phyloP scores from a whole-genome alignment of 352 stramenopile species.

The Thalassiosira pacifica region DNA sequence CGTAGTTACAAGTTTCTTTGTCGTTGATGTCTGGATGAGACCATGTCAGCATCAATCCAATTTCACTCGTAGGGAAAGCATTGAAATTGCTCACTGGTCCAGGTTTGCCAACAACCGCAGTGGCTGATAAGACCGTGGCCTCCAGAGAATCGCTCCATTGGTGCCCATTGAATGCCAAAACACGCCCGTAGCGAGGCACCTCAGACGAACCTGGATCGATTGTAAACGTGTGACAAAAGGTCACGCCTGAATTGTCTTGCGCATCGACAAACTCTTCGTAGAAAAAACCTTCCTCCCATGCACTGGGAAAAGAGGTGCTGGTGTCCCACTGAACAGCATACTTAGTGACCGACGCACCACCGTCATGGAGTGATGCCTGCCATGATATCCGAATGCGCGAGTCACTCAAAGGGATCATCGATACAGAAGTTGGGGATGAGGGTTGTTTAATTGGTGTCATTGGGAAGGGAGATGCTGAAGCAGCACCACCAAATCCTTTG shows the following conservation, averaged over 20 bases:
- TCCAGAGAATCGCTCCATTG: conserved; percentile 81
- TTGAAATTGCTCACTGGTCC: conserved; percentile 62
- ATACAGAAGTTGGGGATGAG: conserved; percentile 71
- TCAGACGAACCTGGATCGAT: conserved; percentile 76
- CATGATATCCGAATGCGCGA: conserved; percentile 91
- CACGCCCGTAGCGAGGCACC: conserved; percentile 90
- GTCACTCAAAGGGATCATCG: conserved; percentile 89
- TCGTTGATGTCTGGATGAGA: conserved; percentile 85
- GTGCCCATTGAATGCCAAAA: conserved; percentile 93
- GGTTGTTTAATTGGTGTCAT: conserved; percentile 62
- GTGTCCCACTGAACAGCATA: conserved; percentile 95
- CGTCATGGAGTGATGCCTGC: conserved; percentile 88
- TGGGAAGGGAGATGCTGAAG: conserved; percentile 51
- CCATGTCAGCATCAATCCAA: conserved; percentile 93
- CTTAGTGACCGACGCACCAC: conserved; percentile 89
- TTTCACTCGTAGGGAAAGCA: conserved; percentile 88
- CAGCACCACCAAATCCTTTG: conserved; percentile 80
- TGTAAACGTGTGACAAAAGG: conserved; percentile 93
- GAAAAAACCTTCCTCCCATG: conserved; percentile 57
- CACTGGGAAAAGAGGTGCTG: conserved; percentile 63
- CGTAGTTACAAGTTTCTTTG: conserved; percentile 85
- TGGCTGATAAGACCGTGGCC: conserved; percentile 77
- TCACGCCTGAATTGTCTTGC: conserved; percentile 18
- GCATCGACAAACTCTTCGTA: conserved; percentile 47
- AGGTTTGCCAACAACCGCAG: conserved; percentile 85